Percentiles rank a stretch among this genome's conserved stretches.
Evolutionary conservation across 75 land plant genomes (phyloP).

Genomic region (Cryptomeria japonica): DNA sequence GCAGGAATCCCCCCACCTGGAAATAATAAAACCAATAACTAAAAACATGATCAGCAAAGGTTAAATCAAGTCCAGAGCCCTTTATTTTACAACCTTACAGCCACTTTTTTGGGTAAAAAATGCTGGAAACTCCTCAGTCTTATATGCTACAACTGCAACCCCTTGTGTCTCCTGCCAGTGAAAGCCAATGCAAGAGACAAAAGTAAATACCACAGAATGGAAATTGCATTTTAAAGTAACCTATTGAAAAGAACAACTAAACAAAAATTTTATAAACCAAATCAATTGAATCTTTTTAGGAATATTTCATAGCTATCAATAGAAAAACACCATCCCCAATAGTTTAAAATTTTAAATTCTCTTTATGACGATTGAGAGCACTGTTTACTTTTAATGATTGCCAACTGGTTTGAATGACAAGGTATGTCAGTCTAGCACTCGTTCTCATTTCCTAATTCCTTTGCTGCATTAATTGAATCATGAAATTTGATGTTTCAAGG

Average conservation of each 20-base stretch:
- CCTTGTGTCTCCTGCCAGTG: conserved; percentile 92
- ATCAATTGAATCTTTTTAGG: not conserved
- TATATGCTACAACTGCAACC: conserved; percentile 85
- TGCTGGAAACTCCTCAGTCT: conserved; percentile 89
- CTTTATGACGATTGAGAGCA: not conserved
- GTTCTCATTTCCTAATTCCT: not conserved
- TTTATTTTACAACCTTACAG: conserved; percentile 46
- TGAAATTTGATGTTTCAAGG: not conserved
- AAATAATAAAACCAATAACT: not conserved
- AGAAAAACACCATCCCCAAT: not conserved
- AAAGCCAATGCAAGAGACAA: not conserved
- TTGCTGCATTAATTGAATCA: not conserved
- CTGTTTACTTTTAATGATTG: not conserved
- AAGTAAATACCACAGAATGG: not conserved
- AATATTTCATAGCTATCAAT: not conserved
- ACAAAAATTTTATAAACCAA: not conserved
- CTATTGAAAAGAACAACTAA: not conserved
- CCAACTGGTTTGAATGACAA: not conserved
- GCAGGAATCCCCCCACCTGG: not conserved
- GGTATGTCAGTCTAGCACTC: not conserved
- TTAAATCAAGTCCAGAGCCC: not conserved
- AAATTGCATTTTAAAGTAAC: not conserved
- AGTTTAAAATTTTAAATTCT: not conserved
- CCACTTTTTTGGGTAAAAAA: conserved; percentile 93
- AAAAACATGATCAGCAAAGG: not conserved